Base-by-base conservation (phyloP, 2,329 filamentous ascomycete genomes). In the Geosmithia morbida region DNA sequence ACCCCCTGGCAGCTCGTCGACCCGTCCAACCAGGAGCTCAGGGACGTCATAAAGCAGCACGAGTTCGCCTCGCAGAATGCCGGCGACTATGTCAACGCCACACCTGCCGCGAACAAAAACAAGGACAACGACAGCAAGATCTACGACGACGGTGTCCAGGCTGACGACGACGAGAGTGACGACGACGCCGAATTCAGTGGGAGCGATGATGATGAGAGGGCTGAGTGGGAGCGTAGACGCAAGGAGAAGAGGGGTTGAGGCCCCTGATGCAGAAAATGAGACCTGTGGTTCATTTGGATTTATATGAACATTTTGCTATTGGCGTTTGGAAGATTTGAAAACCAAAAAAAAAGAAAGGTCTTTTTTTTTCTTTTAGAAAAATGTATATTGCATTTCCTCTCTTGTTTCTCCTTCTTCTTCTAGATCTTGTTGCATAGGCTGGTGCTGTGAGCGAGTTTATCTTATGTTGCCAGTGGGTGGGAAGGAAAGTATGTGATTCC, bases 1-100 rank as follows among this genome's bases (percentile, higher is more conserved):
- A 85, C 81, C 46, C 74, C 86, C 26, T 59, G 75, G 47, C 81
- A 88, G 63, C 74, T 90, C 51, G 81, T 82, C 48, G 85, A 90
- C 63, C 85, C 85, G 16, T 59, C 72, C 44, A 87, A 89, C 63
- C 58, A 59, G 20, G 74, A 71, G 47, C 67, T 89, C 47, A 69
- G 73, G 52, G 70, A 74, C 43, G 65, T 83, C 49, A 74, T 90
- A 57, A 72, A 80, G 63, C 78, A 79, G 65, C 82, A 84, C 51
- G 83, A 88, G 67, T 84, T 85, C 57, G 70, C 77, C 7, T 61
- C 61, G 52, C 66, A 76, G 48, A 79, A 80, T 53, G 67, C 67
- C 2, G 75, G 75, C 29, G 79, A 81, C 53, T 79, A 79, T 50
- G 68, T 78, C 37, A 59, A 59, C 44, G 60, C 62, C 43, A 59